Percentiles rank a stretch among this genome's conserved stretches.
phyloP scores from a whole-genome alignment of 768 basidiomycete genomes.

The Suillus alpinus region DNA sequence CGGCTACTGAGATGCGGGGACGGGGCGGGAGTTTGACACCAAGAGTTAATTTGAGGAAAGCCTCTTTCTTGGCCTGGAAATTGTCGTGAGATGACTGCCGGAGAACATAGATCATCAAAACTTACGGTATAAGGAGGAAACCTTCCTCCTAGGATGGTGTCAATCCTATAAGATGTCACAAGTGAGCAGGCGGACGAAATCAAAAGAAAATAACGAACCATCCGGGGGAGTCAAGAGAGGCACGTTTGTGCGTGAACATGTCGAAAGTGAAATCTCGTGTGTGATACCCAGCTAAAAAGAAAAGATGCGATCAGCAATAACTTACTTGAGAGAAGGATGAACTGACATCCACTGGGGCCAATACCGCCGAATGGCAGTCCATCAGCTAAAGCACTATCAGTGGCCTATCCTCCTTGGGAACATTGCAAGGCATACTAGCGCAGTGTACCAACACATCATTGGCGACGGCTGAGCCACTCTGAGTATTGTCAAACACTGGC shows the following conservation, averaged over 20 bases:
- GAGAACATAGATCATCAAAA: not conserved
- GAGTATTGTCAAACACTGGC: slow-evolving; percentile 65
- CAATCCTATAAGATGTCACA: slow-evolving; percentile 14
- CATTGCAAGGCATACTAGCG: slow-evolving; percentile 38
- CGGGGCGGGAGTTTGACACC: slow-evolving; percentile 22
- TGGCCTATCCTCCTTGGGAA: not conserved
- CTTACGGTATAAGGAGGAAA: slow-evolving; percentile 29
- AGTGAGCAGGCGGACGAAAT: slow-evolving; percentile 2
- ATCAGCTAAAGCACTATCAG: slow-evolving; percentile 35
- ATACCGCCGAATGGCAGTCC: slow-evolving; percentile 75
- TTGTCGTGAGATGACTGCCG: not conserved
- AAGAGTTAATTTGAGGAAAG: slow-evolving; percentile 15
- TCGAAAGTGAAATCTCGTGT: slow-evolving; percentile 77
- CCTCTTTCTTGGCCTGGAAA: slow-evolving; percentile 24
- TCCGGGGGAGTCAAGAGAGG: slow-evolving; percentile 45
- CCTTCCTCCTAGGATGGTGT: slow-evolving; percentile 24
- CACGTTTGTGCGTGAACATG: slow-evolving; percentile 71
- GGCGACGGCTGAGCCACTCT: slow-evolving; percentile 64
- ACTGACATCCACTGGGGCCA: slow-evolving; percentile 70
- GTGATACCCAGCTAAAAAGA: slow-evolving; percentile 57
- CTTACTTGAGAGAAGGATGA: not conserved
- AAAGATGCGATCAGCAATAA: not conserved
- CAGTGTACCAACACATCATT: slow-evolving; percentile 71
- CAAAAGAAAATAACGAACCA: slow-evolving; percentile 20
- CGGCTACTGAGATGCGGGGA: slow-evolving; percentile 6